Evolutionary conservation across 2,329 filamentous ascomycete genomes (phyloP).

Genomic region (Incumbomyces lentus): DNA sequence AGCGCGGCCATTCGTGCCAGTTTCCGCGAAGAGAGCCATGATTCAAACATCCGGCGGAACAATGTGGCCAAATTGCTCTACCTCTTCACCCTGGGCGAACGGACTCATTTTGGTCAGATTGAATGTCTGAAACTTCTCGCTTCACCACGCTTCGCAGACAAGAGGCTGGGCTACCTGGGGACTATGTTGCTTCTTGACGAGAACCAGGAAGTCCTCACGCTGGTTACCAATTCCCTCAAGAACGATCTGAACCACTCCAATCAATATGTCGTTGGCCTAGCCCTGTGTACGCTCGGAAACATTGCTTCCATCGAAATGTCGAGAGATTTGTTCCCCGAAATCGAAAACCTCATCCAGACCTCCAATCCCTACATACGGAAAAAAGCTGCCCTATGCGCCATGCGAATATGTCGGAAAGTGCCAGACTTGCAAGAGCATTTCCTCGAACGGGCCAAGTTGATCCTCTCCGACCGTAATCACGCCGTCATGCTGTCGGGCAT

Average conservation of each 20-base stretch:
- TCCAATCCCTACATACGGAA: conserved; percentile 96
- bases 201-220: conserved; percentile 93
- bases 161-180: conserved; percentile 86
- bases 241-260: conserved; percentile 97
- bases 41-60: conserved; percentile 88
- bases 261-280: conserved; percentile 94
- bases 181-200: conserved; percentile 95
- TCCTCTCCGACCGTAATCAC: conserved; percentile 88
- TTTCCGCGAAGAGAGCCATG: conserved; percentile 92
- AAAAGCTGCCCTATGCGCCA: conserved; percentile 96
- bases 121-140: conserved; percentile 96
- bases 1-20: conserved; percentile 95
- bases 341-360: conserved; percentile 82
- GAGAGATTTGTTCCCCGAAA: conserved; percentile 88
- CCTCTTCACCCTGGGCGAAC: conserved; percentile 92
- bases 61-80: conserved; percentile 98
- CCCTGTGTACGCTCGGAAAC: conserved; percentile 90
- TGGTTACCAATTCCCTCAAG: conserved; percentile 95
- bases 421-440: conserved; percentile 97
- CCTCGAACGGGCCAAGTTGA: conserved; percentile 77
- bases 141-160: conserved; percentile 94
- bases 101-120: conserved; percentile 98
- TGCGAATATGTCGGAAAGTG: conserved; percentile 97
- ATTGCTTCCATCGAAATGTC: conserved; percentile 99
- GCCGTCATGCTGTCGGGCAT: conserved; percentile 88